phyloP scores from a whole-genome alignment of 352 stramenopile species.

The Pythium insidiosum region DNA sequence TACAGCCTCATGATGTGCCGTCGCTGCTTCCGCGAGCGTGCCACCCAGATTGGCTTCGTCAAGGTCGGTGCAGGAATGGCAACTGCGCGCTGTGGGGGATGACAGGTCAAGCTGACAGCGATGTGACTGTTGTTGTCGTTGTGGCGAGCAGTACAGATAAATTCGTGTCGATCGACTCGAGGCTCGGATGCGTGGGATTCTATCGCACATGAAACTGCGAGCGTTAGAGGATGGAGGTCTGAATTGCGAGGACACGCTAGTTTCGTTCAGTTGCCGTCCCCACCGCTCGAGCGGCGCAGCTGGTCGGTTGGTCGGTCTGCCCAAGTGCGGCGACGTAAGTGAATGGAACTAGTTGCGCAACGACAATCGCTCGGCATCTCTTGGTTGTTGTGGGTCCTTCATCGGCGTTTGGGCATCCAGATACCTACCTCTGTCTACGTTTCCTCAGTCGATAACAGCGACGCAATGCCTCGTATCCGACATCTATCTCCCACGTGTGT shows the following conservation, averaged over 20 bases:
- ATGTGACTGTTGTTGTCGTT: conserved; percentile 1
- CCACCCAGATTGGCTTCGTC: conserved; percentile 93
- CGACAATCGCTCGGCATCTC: too few relatives aligned
- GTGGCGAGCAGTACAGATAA: conserved; percentile 21
- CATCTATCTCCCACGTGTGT: too few relatives aligned
- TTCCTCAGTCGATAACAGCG: too few relatives aligned
- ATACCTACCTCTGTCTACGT: too few relatives aligned
- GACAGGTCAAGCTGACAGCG: conserved; percentile 1
- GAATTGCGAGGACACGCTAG: conserved; percentile 16
- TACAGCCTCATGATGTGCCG: conserved; percentile 96
- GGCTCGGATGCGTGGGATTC: conserved; percentile 14
- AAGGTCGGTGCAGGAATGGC: conserved; percentile 86
- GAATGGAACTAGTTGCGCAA: conserved; percentile 26
- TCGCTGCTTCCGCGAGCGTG: conserved; percentile 94
- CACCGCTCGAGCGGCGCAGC: neutral
- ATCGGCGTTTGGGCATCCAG: too few relatives aligned
- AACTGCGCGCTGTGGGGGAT: too few relatives aligned
- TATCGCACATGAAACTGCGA: conserved; percentile 9
- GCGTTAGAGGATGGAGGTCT: conserved; percentile 18
- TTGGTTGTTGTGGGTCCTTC: too few relatives aligned
- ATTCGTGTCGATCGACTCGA: conserved; percentile 7
- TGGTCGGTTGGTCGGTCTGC: conserved; percentile 1
- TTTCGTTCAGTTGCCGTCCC: conserved; percentile 7
- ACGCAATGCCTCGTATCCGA: too few relatives aligned
- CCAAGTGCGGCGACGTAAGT: conserved; percentile 2